These are phyloP conservation scores for Pythium utonaiense DNA, from an alignment of 352 stramenopile genomes.

Conservation along the genomic window DNA sequence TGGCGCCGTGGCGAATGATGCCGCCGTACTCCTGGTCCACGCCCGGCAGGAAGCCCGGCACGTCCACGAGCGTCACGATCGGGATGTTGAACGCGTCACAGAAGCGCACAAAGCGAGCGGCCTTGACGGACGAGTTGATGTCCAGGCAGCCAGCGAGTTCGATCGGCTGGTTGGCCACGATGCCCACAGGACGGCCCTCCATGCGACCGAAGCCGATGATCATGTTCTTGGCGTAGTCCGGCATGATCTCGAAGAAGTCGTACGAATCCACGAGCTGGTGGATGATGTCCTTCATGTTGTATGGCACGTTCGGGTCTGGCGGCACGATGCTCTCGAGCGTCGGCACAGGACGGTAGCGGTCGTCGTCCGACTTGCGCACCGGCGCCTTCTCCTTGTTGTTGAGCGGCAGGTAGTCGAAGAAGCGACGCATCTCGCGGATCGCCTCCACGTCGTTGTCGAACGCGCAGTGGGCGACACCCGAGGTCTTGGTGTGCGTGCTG, in stretches of 20 bases:
- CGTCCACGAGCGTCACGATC: slow-evolving; percentile 97
- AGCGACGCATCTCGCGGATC: slow-evolving; percentile 90
- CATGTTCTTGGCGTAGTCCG: slow-evolving; percentile 98
- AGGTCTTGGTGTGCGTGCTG: slow-evolving; percentile 94
- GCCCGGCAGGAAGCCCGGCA: slow-evolving; percentile 97
- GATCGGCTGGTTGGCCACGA: slow-evolving; percentile 98
- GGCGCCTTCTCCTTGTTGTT: slow-evolving; percentile 88
- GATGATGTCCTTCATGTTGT: slow-evolving; percentile 98
- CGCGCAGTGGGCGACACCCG: slow-evolving; percentile 92
- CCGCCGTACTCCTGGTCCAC: slow-evolving; percentile 88
- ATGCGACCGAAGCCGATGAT: slow-evolving; percentile 96
- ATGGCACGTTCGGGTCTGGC: slow-evolving; percentile 96
- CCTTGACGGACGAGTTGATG: slow-evolving; percentile 97
- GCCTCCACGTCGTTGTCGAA: slow-evolving; percentile 97
- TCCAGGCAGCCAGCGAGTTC: slow-evolving; percentile 96
- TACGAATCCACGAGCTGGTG: slow-evolving; percentile 93
- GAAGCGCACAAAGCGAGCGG: slow-evolving; percentile 96
- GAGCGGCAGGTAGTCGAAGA: slow-evolving; percentile 96
- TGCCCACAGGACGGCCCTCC: slow-evolving; percentile 93
- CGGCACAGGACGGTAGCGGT: slow-evolving; percentile 80
- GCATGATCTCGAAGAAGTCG: slow-evolving; percentile 97
- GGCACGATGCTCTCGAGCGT: slow-evolving; percentile 93
- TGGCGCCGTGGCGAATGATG: slow-evolving; percentile 97
- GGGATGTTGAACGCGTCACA: slow-evolving; percentile 99
- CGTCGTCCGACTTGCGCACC: slow-evolving; percentile 78